phyloP scores from a whole-genome alignment of 1,284 basidiomycete species.

The Mycena citricolor region DNA sequence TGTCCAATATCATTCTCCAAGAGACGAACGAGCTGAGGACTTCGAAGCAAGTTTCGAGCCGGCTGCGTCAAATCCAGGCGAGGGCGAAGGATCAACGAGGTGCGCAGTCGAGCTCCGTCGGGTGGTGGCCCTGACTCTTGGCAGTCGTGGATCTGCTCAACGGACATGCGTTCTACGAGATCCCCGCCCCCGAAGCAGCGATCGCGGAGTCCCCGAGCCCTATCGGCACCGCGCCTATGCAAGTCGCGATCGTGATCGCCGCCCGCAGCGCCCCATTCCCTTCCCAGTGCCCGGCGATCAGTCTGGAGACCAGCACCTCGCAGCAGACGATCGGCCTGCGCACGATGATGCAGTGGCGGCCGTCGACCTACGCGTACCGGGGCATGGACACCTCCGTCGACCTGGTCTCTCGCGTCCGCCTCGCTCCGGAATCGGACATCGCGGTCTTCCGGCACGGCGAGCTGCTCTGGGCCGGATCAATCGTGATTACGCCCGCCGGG shows the following conservation, averaged over 20 bases:
- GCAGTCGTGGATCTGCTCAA: too few relatives aligned
- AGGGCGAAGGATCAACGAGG: neutral
- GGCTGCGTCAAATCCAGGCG: conserved; percentile 7
- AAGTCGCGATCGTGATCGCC: neutral
- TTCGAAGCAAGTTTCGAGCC: conserved; percentile 12
- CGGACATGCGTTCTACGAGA: too few relatives aligned
- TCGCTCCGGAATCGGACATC: neutral
- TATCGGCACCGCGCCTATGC: too few relatives aligned
- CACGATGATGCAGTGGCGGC: conserved; percentile 1
- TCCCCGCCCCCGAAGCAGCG: too few relatives aligned
- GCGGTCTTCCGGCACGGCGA: neutral
- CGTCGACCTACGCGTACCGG: neutral
- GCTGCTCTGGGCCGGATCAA: neutral
- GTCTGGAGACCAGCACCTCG: neutral
- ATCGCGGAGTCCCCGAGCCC: too few relatives aligned
- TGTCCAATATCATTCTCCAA: conserved; percentile 1
- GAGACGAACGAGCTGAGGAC: conserved; percentile 5
- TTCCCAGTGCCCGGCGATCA: neutral
- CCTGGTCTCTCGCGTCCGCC: conserved; percentile 1
- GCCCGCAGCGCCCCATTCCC: conserved; percentile 3
- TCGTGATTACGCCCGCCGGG: neutral
- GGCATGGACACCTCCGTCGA: conserved; percentile 11
- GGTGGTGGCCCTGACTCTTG: too few relatives aligned
- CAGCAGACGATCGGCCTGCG: conserved; percentile 1
- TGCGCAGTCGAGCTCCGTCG: too few relatives aligned